Base-by-base conservation (phyloP, 2,329 filamentous ascomycete species). In the Chrysosporium keratinophilum region DNA sequence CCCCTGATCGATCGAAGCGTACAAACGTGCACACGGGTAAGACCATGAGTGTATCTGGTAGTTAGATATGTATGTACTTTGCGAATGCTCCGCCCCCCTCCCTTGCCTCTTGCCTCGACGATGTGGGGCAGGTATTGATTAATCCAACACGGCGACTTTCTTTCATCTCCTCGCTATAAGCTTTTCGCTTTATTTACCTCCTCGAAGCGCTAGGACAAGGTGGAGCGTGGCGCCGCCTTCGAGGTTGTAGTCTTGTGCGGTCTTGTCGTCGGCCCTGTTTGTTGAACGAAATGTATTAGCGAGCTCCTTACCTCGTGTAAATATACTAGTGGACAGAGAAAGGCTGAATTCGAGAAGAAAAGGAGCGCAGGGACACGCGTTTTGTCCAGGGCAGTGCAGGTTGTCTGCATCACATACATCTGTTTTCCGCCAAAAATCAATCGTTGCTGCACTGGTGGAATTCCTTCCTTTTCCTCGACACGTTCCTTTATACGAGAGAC, bases 381-480 rank as follows among this genome's bases (percentile, higher is more conserved):
- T n/a, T n/a, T n/a, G n/a, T n/a, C n/a, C n/a, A n/a, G n/a, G n/a
- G n/a, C n/a, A 12, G 2, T 28, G 48, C 7, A 37, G 20, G 46
- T 4, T 6, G n/a, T 23, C 3, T 34, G 19, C 10, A 2, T 14
- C 45, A 70, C 77, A 58, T 74, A 96, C 93, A 98, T 96, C 71
- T 98, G 93, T 77, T 98, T 98, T 65, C 93, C 93, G 52, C 91
- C 89, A 68, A 85, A 96, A 66, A 98, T 98, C 61, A 98, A 76
- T 56, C 93, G 84, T 74, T 98, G 93, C 74, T 98, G 93, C 15
- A 93, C 89, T 0, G 93, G 93, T 42, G 93, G 91, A 64, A 98
- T 98, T 54, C 93, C 93, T 69, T 97, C 93, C 75, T 97, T 97
- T 77, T 98, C 93, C 73, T 98, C 93, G 54, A 98, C 93, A 65